Percentiles rank a stretch among this genome's conserved stretches.
phyloP scores from a whole-genome alignment of 352 stramenopile genomes.

The Ophiocytium majus region DNA sequence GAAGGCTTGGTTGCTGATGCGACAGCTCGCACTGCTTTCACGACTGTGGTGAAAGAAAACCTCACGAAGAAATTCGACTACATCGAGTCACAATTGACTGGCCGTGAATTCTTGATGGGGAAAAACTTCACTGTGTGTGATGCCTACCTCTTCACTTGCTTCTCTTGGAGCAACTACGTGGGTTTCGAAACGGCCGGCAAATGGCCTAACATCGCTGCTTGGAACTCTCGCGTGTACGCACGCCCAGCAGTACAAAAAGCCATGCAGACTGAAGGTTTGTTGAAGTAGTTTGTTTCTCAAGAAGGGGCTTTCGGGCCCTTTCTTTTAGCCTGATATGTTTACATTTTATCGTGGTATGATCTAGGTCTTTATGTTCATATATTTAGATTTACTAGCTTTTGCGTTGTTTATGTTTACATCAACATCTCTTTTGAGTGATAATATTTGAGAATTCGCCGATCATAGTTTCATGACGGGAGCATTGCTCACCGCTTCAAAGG shows the following conservation, averaged over 20 bases:
- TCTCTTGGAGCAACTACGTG: neutral
- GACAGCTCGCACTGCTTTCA: neutral
- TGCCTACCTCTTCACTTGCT: conserved; percentile 3
- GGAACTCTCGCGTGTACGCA: neutral
- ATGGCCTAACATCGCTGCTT: neutral
- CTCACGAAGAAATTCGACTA: neutral
- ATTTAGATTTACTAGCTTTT: too few species aligned
- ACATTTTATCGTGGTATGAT: too few species aligned
- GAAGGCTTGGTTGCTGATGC: neutral
- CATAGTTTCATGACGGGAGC: too few species aligned
- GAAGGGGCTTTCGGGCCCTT: too few species aligned
- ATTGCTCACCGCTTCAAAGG: too few species aligned
- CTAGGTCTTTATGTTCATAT: too few species aligned
- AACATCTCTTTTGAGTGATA: too few species aligned
- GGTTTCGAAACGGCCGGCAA: neutral
- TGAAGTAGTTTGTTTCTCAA: conserved; percentile 7
- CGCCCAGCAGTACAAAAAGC: neutral
- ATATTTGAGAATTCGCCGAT: too few species aligned
- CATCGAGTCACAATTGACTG: neutral
- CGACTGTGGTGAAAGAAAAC: too few species aligned
- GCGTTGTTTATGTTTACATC: too few species aligned
- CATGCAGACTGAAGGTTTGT: neutral
- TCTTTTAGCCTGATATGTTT: too few species aligned
- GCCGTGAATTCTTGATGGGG: neutral
- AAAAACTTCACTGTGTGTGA: neutral